phyloP scores from a whole-genome alignment of 2,329 filamentous ascomycete species.

The Fusarium dimerum region DNA sequence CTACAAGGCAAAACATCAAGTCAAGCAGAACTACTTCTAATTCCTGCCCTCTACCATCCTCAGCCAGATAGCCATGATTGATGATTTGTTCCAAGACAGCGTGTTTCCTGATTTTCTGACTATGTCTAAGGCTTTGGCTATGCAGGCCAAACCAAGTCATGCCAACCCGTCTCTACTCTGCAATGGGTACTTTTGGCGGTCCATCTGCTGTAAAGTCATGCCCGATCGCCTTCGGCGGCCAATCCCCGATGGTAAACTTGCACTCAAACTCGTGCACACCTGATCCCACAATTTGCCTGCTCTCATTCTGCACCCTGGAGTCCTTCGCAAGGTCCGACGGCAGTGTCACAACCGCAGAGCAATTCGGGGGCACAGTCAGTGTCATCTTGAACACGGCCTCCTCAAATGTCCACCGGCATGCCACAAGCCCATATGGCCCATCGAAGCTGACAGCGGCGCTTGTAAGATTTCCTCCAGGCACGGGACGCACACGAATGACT shows the following conservation, averaged over 20 bases:
- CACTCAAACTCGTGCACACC: conserved; percentile 3
- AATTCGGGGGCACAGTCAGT: conserved; percentile 6
- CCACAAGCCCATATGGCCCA: conserved; percentile 6
- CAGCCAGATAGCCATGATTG: no score
- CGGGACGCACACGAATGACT: conserved; percentile 34
- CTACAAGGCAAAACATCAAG: no score
- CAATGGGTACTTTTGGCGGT: neutral
- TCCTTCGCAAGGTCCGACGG: neutral
- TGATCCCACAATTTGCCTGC: neutral
- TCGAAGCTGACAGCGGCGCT: conserved; percentile 2
- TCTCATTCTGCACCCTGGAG: neutral
- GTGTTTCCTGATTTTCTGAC: no score
- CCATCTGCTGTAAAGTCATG: neutral
- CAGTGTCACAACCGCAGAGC: conserved; percentile 5
- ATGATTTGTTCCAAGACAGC: no score
- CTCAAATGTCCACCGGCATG: conserved; percentile 1
- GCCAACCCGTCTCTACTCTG: conserved; percentile 19
- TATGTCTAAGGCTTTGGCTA: no score
- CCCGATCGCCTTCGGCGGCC: conserved; percentile 7
- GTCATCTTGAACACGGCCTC: conserved; percentile 1
- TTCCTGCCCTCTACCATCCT: no score
- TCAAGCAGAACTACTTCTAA: no score
- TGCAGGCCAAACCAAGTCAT: no score
- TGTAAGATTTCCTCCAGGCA: conserved; percentile 32
- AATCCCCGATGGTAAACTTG: neutral